phyloP scores from a whole-genome alignment of 1,284 basidiomycete genomes.

The Fomitopsis pinicola region DNA sequence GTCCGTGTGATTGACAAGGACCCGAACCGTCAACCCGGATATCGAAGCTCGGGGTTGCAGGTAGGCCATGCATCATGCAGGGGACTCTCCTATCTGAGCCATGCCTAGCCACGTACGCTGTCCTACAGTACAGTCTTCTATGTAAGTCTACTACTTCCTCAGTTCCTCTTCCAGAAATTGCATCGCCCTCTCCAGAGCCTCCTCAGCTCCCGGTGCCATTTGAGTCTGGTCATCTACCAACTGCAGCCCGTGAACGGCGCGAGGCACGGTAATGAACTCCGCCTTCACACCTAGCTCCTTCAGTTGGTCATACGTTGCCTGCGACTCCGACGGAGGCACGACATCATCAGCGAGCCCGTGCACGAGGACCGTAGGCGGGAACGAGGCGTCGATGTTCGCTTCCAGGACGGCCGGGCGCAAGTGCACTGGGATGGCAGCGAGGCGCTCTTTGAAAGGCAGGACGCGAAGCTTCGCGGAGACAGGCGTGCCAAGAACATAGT shows the following conservation, averaged over 20 bases:
- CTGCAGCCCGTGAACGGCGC: neutral
- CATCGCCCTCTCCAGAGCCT: too few species aligned
- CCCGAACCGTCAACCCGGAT: constrained; percentile 10
- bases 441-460: neutral
- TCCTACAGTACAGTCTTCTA: too few species aligned
- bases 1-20: constrained; percentile 33
- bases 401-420: neutral
- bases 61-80: constrained; percentile 10
- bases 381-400: neutral
- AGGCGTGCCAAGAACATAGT: neutral
- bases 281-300: too few species aligned
- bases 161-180: too few species aligned
- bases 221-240: too few species aligned
- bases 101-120: constrained; percentile 9
- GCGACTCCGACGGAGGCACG: too few species aligned
- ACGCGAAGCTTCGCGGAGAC: neutral
- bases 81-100: neutral
- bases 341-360: neutral
- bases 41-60: constrained; percentile 23
- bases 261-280: too few species aligned
- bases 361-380: neutral
- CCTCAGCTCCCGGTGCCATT: too few species aligned
- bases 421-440: neutral
- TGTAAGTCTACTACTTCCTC: too few species aligned
- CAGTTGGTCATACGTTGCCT: too few species aligned